Base-by-base conservation (phyloP, 2,329 filamentous ascomycete species). In the Colletotrichum sp. region DNA sequence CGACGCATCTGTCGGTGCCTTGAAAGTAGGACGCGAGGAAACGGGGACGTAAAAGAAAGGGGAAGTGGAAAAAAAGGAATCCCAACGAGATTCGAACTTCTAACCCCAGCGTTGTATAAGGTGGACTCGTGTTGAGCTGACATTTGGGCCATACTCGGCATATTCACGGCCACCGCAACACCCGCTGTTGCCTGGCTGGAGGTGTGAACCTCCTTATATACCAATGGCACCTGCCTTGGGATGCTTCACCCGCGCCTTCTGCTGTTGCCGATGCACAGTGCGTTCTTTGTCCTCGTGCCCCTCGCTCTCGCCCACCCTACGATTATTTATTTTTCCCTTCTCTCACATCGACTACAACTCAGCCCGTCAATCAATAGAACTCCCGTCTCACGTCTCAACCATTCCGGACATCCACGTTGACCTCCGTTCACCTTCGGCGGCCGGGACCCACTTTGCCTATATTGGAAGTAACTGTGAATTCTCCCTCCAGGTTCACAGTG, bases 281-380 rank as follows among this genome's bases (percentile, higher is more conserved):
- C n/a, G 2, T 21, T 52, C 2, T 21, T 13, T 1, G 12, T 3
- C 44, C 44, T 21, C 0, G n/a, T 13, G n/a, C 2, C 6, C 44
- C n/a, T 18, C 3, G 39, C 39, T 5, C n/a, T 52, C 16, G n/a
- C n/a, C 44, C 12, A 13, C 10, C 4, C 44, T 6, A 21, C 44
- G 9, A 28, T 28, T 28, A 28, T 28, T 28, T 28, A 28, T 28
- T 28, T 28, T 28, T 28, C 26, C 26, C 26, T 28, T 28, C 26
- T 28, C 26, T 28, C 26, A 28, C 26, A 28, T 28, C 26, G 26
- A 39, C 39, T n/a, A 10, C 8, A 2, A 39, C 16, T 44, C n/a
- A 52, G 9, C 44, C 44, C 26, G 26, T 28, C 26, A 28, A 28
- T 28, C 26, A 7, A n/a, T 10, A 5, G 9, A 7, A 49, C 18